A percentile compares a stretch with the other conserved stretches of the same genome.
Evolutionary conservation across 495 filamentous ascomycete species (phyloP).

Genomic region (Thermochaetoides thermophila): DNA sequence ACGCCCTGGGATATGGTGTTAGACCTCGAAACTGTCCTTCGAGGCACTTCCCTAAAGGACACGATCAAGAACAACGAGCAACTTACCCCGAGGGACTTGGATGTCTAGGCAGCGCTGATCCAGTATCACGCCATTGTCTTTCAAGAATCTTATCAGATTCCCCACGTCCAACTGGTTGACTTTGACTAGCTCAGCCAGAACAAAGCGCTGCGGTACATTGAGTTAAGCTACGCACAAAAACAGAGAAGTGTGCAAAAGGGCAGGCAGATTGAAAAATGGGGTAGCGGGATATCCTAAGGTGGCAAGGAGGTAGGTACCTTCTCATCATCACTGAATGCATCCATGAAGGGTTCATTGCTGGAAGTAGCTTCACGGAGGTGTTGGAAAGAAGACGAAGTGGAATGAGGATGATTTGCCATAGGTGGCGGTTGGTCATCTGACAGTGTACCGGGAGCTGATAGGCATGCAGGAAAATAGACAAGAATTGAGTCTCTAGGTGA

Average conservation of each 20-base stretch:
- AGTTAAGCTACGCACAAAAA: slow-evolving; percentile 6
- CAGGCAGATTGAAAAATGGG: too few species aligned
- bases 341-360: slow-evolving; percentile 32
- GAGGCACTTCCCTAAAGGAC: neutral
- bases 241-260: slow-evolving; percentile 5
- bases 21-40: slow-evolving; percentile 2
- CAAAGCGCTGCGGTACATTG: slow-evolving; percentile 28
- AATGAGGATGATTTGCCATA: slow-evolving; percentile 14
- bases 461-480: too few species aligned
- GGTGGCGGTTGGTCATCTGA: slow-evolving; percentile 27
- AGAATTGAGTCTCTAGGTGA: too few species aligned
- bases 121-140: slow-evolving; percentile 23
- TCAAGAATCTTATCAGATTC: slow-evolving; percentile 34
- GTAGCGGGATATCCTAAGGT: too few species aligned
- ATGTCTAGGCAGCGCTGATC: slow-evolving; percentile 31
- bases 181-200: slow-evolving; percentile 41
- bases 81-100: slow-evolving; percentile 33
- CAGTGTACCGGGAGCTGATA: slow-evolving; percentile 14
- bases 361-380: slow-evolving; percentile 13
- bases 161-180: slow-evolving; percentile 32
- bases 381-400: slow-evolving; percentile 16
- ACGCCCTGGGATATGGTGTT: slow-evolving; percentile 24
- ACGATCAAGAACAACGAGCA: neutral
- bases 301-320: too few species aligned
- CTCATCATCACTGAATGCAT: too few species aligned